Base-by-base conservation (phyloP, 208 protist species). In the Trypanosoma grayi region DNA sequence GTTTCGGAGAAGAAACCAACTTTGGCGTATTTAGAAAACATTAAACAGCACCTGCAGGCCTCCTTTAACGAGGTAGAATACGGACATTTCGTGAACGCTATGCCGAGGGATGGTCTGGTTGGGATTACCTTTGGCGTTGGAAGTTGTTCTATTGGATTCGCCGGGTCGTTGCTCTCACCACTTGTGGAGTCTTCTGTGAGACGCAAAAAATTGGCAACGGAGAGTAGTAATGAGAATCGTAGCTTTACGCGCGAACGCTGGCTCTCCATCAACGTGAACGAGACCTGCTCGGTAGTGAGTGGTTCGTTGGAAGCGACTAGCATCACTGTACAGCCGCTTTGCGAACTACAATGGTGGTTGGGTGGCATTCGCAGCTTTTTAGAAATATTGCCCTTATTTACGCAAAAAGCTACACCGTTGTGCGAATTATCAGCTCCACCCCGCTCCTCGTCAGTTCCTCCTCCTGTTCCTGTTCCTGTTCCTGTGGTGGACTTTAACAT, bases 261-360 rank as follows among this genome's bases (percentile, higher is more conserved):
- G 25, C n/a, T 92, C 0, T 60, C 80, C 3, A 60, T 87, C 33
- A 82, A 76, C 50, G 55, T 76, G n/a, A 89, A 87, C 50, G 73
- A 78, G 9, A 67, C 69, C n/a, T 54, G 60, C 16, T 85, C 81
- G 5, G 73, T 71, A 33, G 33, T 80, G 2, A 62, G 66, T 13
- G 63, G 79, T 8, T 57, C 39, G 28, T 39, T 92, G n/a, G 44
- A 69, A 16, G 75, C 64, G 10, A 78, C 69, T 41, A 45, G 76
- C 2, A 31, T 92, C n/a, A 54, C 85, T 11, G 48, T 74, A 37
- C 66, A 81, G 13, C 79, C 81, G 3, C 36, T 75, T 46, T 81
- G 85, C 65, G 85, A 92, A 55, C 56, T 82, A 56, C 58, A 52
- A 10, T 92, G 85, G 85, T 92, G 85, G 85, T 28, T 50, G 4